Base-by-base conservation (phyloP, 192 early-diverging fungal species). In the Spinellus fusiger region DNA sequence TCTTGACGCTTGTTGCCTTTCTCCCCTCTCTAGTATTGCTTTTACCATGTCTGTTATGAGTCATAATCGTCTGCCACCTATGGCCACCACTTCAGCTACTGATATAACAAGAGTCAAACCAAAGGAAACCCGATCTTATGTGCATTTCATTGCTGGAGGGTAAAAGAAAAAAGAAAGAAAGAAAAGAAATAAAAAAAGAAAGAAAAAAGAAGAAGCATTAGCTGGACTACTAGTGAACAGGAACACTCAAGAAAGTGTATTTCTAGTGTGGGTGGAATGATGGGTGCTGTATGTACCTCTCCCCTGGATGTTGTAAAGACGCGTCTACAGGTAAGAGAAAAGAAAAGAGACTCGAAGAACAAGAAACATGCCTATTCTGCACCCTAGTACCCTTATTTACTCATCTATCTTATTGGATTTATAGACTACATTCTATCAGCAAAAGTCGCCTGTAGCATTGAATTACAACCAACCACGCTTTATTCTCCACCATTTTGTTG, bases 271-370 rank as follows among this genome's bases (percentile, higher is more conserved):
- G 87, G 86, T 29, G 91, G 88, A 0, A 82, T 85, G 86, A 75
- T 86, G 25, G 95, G 93, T 29, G 95, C 95, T 20, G 64, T 92
- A 0, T 80, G 86, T 1, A 95, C 93, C 25, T 95, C 89, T 47
- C 95, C 95, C 0, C 77, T 98, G 28, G 95, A 98, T 65, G 93
- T 98, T 12, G 85, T 96, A 48, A 95, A 94, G 62, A 96, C 94
- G 5, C 85, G 94, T 28, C 77, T 95, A 62, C 96, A 98, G 80
- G 89, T 89, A 62, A 64, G 52, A 32, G 61, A 23, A n/a, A n/a
- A n/a, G n/a, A n/a, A n/a, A n/a, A n/a, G n/a, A n/a, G n/a, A n/a
- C n/a, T 49, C 50, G 3, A 3, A 5, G 33, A 26, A 53, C 18
- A 35, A 47, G 15, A 46, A 32, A 29, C 33, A n/a, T 22, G 1